Percentiles rank a stretch among this genome's conserved stretches.
These are phyloP conservation scores for Aspergillus unguis DNA, from an alignment of 2,329 filamentous ascomycete genomes.

Conservation along the genomic window DNA sequence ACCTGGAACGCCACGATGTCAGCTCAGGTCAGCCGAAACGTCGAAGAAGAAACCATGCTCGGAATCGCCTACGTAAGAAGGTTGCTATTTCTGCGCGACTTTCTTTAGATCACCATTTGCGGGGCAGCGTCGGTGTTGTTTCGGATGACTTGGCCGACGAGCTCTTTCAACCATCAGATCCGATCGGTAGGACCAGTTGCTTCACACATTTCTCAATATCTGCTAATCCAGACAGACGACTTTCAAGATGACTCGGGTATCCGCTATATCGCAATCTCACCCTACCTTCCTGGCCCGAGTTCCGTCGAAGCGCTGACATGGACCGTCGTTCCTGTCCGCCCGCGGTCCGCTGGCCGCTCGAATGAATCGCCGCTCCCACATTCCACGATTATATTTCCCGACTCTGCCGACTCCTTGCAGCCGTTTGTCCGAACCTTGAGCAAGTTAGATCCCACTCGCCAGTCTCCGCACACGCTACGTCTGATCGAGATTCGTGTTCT, in stretches of 20 bases:
- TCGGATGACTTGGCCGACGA: slow-evolving; percentile 83
- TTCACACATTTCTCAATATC: neutral
- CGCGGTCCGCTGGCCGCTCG: slow-evolving; percentile 42
- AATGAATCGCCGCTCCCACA: slow-evolving; percentile 63
- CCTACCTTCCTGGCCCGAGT: slow-evolving; percentile 40
- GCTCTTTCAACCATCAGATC: slow-evolving; percentile 62
- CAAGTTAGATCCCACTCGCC: slow-evolving; percentile 70
- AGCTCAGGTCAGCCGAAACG: slow-evolving; percentile 49
- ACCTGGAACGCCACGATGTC: slow-evolving; percentile 39
- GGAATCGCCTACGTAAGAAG: slow-evolving; percentile 56
- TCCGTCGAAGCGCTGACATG: slow-evolving; percentile 64
- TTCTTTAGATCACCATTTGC: slow-evolving; percentile 78
- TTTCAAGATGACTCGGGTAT: slow-evolving; percentile 29
- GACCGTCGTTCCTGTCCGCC: slow-evolving; percentile 76
- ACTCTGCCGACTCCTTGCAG: slow-evolving; percentile 72
- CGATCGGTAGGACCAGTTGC: slow-evolving; percentile 45
- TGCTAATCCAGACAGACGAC: slow-evolving; percentile 13
- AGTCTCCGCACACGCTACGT: slow-evolving; percentile 67
- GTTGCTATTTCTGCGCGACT: slow-evolving; percentile 74
- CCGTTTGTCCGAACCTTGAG: slow-evolving; percentile 72
- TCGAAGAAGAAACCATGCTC: slow-evolving; percentile 46
- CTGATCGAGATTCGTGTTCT: slow-evolving; percentile 81
- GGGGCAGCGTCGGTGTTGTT: slow-evolving; percentile 78
- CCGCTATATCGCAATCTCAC: slow-evolving; percentile 47
- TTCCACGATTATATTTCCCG: slow-evolving; percentile 72